phyloP scores from a whole-genome alignment of 805 yeast genomes.

The Kodamaea jinghongensis region DNA sequence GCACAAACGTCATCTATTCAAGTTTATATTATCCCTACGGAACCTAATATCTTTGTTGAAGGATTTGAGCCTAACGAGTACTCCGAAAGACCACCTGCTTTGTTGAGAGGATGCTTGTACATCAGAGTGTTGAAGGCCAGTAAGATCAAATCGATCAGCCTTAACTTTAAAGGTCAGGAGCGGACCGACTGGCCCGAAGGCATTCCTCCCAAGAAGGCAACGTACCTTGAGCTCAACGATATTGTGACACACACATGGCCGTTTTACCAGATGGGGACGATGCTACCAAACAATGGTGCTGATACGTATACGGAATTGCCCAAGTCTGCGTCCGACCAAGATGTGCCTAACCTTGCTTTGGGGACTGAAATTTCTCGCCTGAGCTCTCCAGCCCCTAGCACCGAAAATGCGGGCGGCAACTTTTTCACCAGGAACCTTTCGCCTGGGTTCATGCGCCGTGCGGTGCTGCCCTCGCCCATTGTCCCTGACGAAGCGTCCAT shows the following conservation, averaged over 20 bases:
- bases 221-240: slow-evolving; percentile 61
- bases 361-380: slow-evolving; percentile 3
- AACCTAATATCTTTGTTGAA: slow-evolving; percentile 73
- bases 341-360: slow-evolving; percentile 23
- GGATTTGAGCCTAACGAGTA: slow-evolving; percentile 74
- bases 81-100: slow-evolving; percentile 66
- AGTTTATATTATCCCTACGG: slow-evolving; percentile 73
- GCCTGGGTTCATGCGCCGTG: slow-evolving; percentile 27
- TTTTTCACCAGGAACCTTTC: slow-evolving; percentile 25
- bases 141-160: slow-evolving; percentile 60
- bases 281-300: slow-evolving; percentile 43
- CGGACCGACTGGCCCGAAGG: slow-evolving; percentile 98
- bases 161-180: slow-evolving; percentile 64
- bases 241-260: slow-evolving; percentile 88
- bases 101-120: slow-evolving; percentile 77
- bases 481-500: slow-evolving; percentile 20
- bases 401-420: slow-evolving; percentile 16
- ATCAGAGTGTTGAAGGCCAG: slow-evolving; percentile 68
- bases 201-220: slow-evolving; percentile 81
- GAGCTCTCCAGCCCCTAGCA: slow-evolving; percentile 2
- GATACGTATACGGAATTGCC: slow-evolving; percentile 38
- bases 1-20: slow-evolving; percentile 65
- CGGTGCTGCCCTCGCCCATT: slow-evolving; percentile 29
- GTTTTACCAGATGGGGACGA: slow-evolving; percentile 49
- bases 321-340: slow-evolving; percentile 20